Percentiles rank a stretch among this genome's conserved stretches.
phyloP scores from a whole-genome alignment of 2,329 filamentous ascomycete species.

The Botrytis aclada region DNA sequence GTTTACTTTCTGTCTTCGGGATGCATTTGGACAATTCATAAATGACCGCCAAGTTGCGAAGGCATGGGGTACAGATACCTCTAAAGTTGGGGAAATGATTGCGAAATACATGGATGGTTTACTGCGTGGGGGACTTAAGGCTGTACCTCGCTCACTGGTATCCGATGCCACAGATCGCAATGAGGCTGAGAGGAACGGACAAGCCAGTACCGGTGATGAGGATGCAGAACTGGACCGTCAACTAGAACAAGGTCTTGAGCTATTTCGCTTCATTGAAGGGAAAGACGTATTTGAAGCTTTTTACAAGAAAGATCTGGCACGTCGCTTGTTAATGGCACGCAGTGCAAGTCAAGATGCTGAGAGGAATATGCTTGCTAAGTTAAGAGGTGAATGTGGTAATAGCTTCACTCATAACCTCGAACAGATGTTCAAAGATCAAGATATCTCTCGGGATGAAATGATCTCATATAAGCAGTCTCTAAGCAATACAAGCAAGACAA shows the following conservation, averaged over 20 bases:
- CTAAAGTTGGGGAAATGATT: conserved; percentile 97
- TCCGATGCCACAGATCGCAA: conserved; percentile 58
- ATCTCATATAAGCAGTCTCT: conserved; percentile 70
- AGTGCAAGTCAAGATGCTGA: conserved; percentile 95
- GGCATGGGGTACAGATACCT: conserved; percentile 76
- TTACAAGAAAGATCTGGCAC: conserved; percentile 95
- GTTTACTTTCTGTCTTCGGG: conserved; percentile 74
- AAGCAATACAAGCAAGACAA: conserved; percentile 50
- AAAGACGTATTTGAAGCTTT: conserved; percentile 98
- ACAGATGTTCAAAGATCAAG: conserved; percentile 99
- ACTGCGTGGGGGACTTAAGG: conserved; percentile 82
- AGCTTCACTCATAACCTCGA: conserved; percentile 96
- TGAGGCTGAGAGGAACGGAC: conserved; percentile 58
- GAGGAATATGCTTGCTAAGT: conserved; percentile 86
- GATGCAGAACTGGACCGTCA: conserved; percentile 90
- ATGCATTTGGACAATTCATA: conserved; percentile 86
- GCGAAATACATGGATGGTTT: conserved; percentile 94
- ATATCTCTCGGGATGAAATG: conserved; percentile 91
- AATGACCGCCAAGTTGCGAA: conserved; percentile 76
- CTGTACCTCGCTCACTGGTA: conserved; percentile 66
- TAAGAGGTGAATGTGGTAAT: conserved; percentile 90
- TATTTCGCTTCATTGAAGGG: conserved; percentile 95
- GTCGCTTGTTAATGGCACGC: conserved; percentile 83
- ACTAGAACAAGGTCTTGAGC: conserved; percentile 84
- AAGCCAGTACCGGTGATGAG: conserved; percentile 73